Evolutionary conservation across 2,329 filamentous ascomycete species (phyloP).

Genomic region (Penicillium sp.): DNA sequence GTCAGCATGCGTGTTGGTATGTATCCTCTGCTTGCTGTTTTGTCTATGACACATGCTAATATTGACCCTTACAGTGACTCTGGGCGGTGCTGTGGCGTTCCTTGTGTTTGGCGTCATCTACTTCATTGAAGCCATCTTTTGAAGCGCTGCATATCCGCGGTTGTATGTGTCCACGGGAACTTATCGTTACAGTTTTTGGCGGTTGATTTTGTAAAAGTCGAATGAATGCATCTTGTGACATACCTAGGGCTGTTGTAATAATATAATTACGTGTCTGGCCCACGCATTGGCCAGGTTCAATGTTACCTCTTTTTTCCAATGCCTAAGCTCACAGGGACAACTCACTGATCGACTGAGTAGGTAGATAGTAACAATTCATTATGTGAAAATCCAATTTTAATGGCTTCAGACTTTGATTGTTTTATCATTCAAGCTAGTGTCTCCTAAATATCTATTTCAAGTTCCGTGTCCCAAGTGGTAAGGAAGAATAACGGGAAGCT

Average conservation of each 20-base stretch:
- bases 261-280: conserved; percentile 10
- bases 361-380: neutral
- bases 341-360: neutral
- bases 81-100: conserved; percentile 85
- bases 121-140: conserved; percentile 66
- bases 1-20: conserved; percentile 94
- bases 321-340: neutral
- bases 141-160: conserved; percentile 16
- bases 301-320: neutral
- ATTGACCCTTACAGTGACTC: conserved; percentile 56
- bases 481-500: too few species aligned
- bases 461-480: neutral
- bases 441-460: neutral
- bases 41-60: conserved; percentile 19
- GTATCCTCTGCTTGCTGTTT: conserved; percentile 36
- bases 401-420: neutral
- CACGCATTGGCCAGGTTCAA: neutral
- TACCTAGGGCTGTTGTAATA: conserved; percentile 7
- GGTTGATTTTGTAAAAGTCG: conserved; percentile 8
- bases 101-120: conserved; percentile 88
- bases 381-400: neutral
- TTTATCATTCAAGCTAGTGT: neutral
- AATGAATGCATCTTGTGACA: conserved; percentile 11
- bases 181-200: conserved; percentile 8
- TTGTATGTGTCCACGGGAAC: conserved; percentile 1